A percentile compares a stretch with the other conserved stretches of the same genome.
phyloP scores from a whole-genome alignment of 768 basidiomycete genomes.

The Cubamyces lactineus region DNA sequence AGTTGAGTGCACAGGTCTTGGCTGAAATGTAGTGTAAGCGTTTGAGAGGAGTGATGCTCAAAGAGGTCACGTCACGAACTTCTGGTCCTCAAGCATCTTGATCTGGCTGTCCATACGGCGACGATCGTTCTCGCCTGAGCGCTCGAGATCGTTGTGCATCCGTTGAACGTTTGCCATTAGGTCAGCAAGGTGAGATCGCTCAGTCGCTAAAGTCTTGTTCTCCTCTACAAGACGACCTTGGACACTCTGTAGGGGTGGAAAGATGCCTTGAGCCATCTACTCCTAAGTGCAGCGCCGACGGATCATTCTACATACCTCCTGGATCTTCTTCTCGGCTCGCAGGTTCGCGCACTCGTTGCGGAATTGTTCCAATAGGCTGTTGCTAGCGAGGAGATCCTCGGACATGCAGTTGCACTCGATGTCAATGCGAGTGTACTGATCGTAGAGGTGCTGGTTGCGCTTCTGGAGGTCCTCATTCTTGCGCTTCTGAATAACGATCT shows the following conservation, averaged over 20 bases:
- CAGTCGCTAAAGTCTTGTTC: conserved; percentile 76
- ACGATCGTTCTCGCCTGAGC: conserved; percentile 81
- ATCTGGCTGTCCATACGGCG: conserved; percentile 79
- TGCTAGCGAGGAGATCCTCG: conserved; percentile 64
- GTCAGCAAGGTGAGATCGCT: conserved; percentile 84
- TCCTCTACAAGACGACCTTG: conserved; percentile 84
- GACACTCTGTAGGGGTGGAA: conserved; percentile 55
- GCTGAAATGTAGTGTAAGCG: conserved; percentile 40
- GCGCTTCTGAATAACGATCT: conserved; percentile 59
- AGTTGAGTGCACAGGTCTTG: conserved; percentile 76
- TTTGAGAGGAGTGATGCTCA: not conserved
- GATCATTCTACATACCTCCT: conserved; percentile 64
- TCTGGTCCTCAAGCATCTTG: conserved; percentile 76
- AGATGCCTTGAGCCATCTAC: not conserved
- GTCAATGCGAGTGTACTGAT: conserved; percentile 74
- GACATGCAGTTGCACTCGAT: conserved; percentile 71
- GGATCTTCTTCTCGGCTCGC: conserved; percentile 91
- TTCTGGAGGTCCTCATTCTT: conserved; percentile 69
- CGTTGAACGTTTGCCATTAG: conserved; percentile 88
- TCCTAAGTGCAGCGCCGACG: too few relatives aligned
- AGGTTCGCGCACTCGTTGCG: conserved; percentile 87
- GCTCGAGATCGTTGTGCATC: conserved; percentile 88
- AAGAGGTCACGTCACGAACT: conserved; percentile 48
- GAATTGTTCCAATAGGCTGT: conserved; percentile 69
- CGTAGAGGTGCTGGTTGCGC: conserved; percentile 73